Base-by-base conservation (phyloP, 192 early-diverging fungal genomes). In the Entomortierella lignicola region DNA sequence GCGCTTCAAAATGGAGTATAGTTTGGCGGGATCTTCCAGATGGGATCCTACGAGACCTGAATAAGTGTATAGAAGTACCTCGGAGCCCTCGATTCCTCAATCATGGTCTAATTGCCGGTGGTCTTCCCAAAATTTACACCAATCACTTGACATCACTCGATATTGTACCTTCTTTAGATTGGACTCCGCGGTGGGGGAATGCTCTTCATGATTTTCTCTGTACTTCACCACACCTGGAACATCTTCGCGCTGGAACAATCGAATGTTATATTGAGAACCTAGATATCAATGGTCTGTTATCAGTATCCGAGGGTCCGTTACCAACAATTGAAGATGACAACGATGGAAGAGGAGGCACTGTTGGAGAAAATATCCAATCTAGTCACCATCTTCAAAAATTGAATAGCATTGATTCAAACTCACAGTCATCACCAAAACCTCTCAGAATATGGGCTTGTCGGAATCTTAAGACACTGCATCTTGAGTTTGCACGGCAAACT, bases 101-200 rank as follows among this genome's bases (percentile, higher is more conserved):
- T n/a, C 39, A 42, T 13, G 39, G 39, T 20, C 8, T 8, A 18
- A 18, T 11, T 2, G 56, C 8, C 57, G 8, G 7, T 30, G 17
- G 39, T 23, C 37, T 23, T 5, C 29, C 47, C 29, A 3, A 6
- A 17, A 20, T 60, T 1, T 69, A 71, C 52, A 55, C 18, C 4
- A 71, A 71, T 29, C 37, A 54, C 12, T 34, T 71, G 60, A 71
- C 69, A 7, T 54, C 69, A 5, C 52, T 71, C 26, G 69, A 71
- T 23, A 62, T 71, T n/a, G 27, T 62, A 11, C 69, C 59, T 0
- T 50, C 51, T 29, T 20, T 27, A 4, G 59, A 71, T 13, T 71
- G 58, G 58, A 54, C 60, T 10, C 69, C 69, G 31, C 69, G 52
- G 0, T 57, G 60, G 61, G 69, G 69, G 6, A 60, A 71, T 21